Conservation (phyloP, 345 rosid species). For the Syzygium grande region DNA sequence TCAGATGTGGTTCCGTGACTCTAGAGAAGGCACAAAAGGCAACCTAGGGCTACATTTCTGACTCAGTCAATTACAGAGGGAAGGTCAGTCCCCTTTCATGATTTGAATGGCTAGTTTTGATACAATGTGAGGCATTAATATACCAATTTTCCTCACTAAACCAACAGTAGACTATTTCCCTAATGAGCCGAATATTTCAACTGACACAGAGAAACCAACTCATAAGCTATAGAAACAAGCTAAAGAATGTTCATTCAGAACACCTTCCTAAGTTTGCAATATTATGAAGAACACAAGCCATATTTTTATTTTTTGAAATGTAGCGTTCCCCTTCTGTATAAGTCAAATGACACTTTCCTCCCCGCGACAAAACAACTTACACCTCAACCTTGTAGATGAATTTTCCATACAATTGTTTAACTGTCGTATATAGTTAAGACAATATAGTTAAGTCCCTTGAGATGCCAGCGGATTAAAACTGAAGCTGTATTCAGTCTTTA, state of each 20-base stretch:
- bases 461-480: not conserved
- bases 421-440: not conserved
- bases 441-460: not conserved
- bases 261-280: no score
- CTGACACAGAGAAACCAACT: not conserved
- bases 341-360: not conserved
- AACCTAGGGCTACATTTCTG: not conserved
- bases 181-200: not conserved
- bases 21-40: not conserved
- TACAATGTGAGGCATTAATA: not conserved
- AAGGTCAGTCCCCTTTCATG: not conserved
- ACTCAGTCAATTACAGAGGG: not conserved
- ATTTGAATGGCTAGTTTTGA: not conserved
- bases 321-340: not conserved
- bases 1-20: not conserved
- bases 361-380: not conserved
- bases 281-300: not conserved
- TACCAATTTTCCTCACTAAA: not conserved
- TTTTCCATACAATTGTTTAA: not conserved
- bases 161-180: not conserved
- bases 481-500: not conserved
- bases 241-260: not conserved
- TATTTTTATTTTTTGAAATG: not conserved
- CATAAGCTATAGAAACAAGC: not conserved
- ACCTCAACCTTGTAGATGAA: not conserved